phyloP scores from a whole-genome alignment of 352 stramenopile species.

The Globisporangium canariense region DNA sequence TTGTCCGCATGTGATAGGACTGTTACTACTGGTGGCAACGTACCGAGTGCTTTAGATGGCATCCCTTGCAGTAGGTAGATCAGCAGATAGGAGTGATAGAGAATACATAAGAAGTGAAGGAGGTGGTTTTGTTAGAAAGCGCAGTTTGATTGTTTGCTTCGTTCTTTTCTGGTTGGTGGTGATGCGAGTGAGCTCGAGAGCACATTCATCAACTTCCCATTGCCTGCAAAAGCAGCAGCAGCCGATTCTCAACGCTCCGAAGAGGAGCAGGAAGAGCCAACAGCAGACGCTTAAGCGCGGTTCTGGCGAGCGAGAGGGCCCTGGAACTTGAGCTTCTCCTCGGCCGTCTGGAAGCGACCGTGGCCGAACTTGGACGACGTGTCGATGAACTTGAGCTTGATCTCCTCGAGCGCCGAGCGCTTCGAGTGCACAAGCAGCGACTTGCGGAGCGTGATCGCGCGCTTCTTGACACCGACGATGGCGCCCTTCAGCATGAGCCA shows the following conservation, averaged over 20 bases:
- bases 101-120: neutral
- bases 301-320: constrained; percentile 93
- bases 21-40: neutral
- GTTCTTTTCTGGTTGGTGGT: constrained; percentile 13
- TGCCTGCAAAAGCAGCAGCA: neutral
- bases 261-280: constrained; percentile 17
- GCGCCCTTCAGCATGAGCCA: constrained; percentile 99
- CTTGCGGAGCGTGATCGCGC: constrained; percentile 98
- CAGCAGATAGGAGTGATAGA: neutral
- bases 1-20: neutral
- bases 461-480: constrained; percentile 98
- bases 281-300: constrained; percentile 65
- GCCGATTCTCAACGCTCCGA: constrained; percentile 9
- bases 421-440: constrained; percentile 97
- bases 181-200: neutral
- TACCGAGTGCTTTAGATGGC: neutral
- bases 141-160: constrained; percentile 17
- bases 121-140: constrained; percentile 11
- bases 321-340: constrained; percentile 99
- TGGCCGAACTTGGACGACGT: constrained; percentile 99
- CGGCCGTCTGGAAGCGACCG: constrained; percentile 99
- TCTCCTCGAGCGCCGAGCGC: constrained; percentile 96
- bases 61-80: neutral
- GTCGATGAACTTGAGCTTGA: constrained; percentile 95
- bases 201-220: constrained; percentile 5